phyloP scores from a whole-genome alignment of 495 filamentous ascomycete species.

The Neurospora sp. region DNA sequence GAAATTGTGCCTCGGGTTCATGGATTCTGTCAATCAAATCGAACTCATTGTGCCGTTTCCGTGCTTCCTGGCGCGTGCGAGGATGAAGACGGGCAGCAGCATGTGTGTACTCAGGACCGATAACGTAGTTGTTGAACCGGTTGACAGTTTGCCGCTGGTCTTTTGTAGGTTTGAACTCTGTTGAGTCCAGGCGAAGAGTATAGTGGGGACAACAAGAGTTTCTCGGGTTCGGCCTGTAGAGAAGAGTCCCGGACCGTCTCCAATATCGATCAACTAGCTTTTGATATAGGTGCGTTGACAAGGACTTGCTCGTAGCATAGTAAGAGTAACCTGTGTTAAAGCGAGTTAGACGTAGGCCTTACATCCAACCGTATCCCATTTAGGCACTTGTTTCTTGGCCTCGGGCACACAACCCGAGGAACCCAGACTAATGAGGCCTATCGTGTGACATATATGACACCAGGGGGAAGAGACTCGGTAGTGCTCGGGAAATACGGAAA shows the following conservation, averaged over 20 bases:
- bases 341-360: slow-evolving; percentile 6
- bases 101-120: slow-evolving; percentile 67
- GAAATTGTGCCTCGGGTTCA: slow-evolving; percentile 44
- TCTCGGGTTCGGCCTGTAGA: slow-evolving; percentile 82
- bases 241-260: slow-evolving; percentile 72
- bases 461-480: background rate
- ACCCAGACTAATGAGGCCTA: background rate
- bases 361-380: background rate
- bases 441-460: background rate
- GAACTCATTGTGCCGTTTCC: slow-evolving; percentile 61
- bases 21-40: slow-evolving; percentile 65
- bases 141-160: slow-evolving; percentile 84
- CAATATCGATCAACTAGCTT: slow-evolving; percentile 76
- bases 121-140: slow-evolving; percentile 77
- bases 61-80: slow-evolving; percentile 69
- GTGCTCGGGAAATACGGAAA: background rate
- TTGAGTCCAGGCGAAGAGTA: slow-evolving; percentile 73
- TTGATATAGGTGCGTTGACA: slow-evolving; percentile 70
- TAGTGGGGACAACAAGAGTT: slow-evolving; percentile 93
- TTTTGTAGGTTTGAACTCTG: slow-evolving; percentile 57
- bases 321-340: slow-evolving; percentile 63
- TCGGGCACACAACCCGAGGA: background rate
- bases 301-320: slow-evolving; percentile 58
- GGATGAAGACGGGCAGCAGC: slow-evolving; percentile 66
- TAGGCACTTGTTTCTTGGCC: background rate